Evolutionary conservation across 768 basidiomycete genomes (phyloP), one percentile per base, ranked within the genome.

Genomic region (Collybia sordida): DNA sequence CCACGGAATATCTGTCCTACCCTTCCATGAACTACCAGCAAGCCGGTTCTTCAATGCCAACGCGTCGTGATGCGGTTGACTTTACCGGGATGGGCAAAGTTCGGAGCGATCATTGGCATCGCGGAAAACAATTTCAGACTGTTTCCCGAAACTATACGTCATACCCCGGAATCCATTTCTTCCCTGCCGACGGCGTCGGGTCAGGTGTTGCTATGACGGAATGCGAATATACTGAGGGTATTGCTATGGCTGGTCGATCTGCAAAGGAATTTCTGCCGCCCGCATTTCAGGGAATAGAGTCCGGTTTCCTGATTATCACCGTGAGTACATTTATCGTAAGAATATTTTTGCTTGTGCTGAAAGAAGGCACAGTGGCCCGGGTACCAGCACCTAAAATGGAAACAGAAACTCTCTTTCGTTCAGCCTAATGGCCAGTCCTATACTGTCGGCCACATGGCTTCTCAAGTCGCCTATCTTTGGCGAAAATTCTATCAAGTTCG

Each of bases 71-170:
- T 17, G 55, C 55, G 1, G 45, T 57, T 6, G 55, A 53, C 21
- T 45, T 50, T n/a, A 57, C 40, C 23, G 55, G 38, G 6, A 41
- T 24, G 6, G 55, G 55, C 8, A 14, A 23, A 2, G 49, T 57
- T 17, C 37, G 42, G 28, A 53, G 49, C 46, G 55, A 57, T 31
- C 48, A 57, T 42, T 57, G 55, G 55, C 55, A 57, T 39, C 44
- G 14, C 9, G 52, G 52, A 3, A 25, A 47, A 27, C 34, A 27
- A 1, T 47, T 47, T 34, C 34, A 39, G 24, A 38, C 48, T 18
- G 48, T 57, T 4, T 45, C 52, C 6, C 52, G 45, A 5, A 56
- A 56, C 39, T 41, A 47, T 36, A 34, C 35, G 27, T 44, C 50
- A 36, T 38, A 44, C 18, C 51, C 55, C 12, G 45, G 27, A 6